Evolutionary conservation across 805 yeast species (phyloP), one percentile per base, ranked within the genome.

Genomic region (Schwanniomyces polymorphus): DNA sequence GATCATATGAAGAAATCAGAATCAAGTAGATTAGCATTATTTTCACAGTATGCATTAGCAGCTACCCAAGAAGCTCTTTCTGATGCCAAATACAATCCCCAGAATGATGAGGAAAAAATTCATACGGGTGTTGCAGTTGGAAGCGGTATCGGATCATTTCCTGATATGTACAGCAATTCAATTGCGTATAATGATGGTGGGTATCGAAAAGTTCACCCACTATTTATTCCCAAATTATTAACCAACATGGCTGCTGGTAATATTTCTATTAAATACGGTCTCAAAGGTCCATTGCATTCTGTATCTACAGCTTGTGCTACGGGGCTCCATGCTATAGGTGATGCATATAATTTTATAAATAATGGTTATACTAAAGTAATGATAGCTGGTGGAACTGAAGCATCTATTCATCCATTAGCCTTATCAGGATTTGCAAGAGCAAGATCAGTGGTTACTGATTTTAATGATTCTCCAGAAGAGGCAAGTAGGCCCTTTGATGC

Each of bases 241-340:
- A 80, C 88, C 33, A 94, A 94, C 62, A 94, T 94, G 98, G 97
- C 97, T 0, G 90, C 91, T 0, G 97, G 98, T 2, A 84, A 90
- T 50, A 81, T 94, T 6, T 86, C 97, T 6, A 91, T 94, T 47
- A 77, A 81, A 52, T 81, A 83, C 56, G 86, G 87, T 1, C 70
- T 91, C 34, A 72, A 79, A 56, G 99, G 99, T 0, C 96, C 97
- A 1, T 81, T 88, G 38, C 97, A 91, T 60, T 74, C 96, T 0
- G 94, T 84, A 0, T 80, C 96, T 1, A 91, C 98, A 0, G 99
- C 99, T 0, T 94, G 99, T 72, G 96, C 99, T 4, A 91, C 99
- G 0, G 99, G 99, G 0, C 80, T 86, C 26, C 95, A 94, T 60
- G 80, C 97, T 0, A 85, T 94, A 41, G 98, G 98, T 3, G 99